phyloP scores from a whole-genome alignment of 2,329 filamentous ascomycete genomes.

The Talaromyces sp. region DNA sequence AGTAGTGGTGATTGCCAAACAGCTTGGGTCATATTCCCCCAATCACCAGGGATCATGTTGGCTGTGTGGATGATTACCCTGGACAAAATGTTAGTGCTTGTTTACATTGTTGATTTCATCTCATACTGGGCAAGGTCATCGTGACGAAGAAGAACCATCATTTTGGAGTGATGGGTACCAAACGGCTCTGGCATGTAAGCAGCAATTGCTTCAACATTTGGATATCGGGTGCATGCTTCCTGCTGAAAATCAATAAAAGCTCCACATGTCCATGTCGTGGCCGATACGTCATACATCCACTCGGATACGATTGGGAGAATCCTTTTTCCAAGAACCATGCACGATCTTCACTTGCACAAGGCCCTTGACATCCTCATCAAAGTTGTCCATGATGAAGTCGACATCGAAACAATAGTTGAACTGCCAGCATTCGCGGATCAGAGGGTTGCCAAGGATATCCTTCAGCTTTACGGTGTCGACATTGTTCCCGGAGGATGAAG shows the following conservation, averaged over 20 bases:
- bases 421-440: slow-evolving; percentile 60
- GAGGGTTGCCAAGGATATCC: slow-evolving; percentile 67
- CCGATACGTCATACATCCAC: slow-evolving; percentile 48
- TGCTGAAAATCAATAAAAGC: slow-evolving; percentile 28
- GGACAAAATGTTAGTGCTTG: not conserved
- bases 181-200: slow-evolving; percentile 80
- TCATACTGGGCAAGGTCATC: slow-evolving; percentile 65
- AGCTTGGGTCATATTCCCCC: slow-evolving; percentile 81
- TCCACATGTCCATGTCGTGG: not conserved
- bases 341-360: slow-evolving; percentile 54
- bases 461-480: slow-evolving; percentile 59
- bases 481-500: slow-evolving; percentile 51
- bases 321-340: slow-evolving; percentile 63
- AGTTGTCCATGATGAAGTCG: slow-evolving; percentile 55
- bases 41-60: slow-evolving; percentile 85
- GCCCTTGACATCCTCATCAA: slow-evolving; percentile 52
- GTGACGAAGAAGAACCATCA: slow-evolving; percentile 75
- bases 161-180: slow-evolving; percentile 81
- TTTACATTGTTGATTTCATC: not conserved
- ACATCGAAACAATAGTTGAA: slow-evolving; percentile 54
- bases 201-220: slow-evolving; percentile 64
- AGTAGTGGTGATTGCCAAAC: slow-evolving; percentile 73
- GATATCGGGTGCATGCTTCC: slow-evolving; percentile 56
- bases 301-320: slow-evolving; percentile 53
- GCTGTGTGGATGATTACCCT: slow-evolving; percentile 77